Conservation (phyloP, 2,329 filamentous ascomycete species). For the Aspergillus sp. region DNA sequence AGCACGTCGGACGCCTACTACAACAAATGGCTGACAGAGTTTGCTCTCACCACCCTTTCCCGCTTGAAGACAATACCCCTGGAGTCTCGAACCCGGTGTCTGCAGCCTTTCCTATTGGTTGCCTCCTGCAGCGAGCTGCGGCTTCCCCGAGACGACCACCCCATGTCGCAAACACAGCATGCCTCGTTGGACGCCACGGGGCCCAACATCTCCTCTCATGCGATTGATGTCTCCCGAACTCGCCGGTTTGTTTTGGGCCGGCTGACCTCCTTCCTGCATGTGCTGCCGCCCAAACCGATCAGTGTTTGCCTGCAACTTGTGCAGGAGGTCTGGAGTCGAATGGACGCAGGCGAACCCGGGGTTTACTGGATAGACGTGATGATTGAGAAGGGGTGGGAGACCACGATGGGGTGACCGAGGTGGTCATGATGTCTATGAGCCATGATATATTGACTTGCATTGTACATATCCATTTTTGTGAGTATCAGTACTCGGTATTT, state of each 20-base stretch:
- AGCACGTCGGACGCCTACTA: constrained; percentile 23
- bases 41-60: constrained; percentile 52
- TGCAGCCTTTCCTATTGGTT: constrained; percentile 55
- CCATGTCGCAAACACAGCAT: not conserved
- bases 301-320: constrained; percentile 51
- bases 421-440: no score
- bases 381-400: constrained; percentile 58
- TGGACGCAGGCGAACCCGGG: constrained; percentile 47
- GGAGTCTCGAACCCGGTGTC: constrained; percentile 53
- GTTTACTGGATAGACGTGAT: constrained; percentile 58
- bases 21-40: constrained; percentile 48
- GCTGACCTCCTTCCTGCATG: constrained; percentile 46
- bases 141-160: constrained; percentile 33
- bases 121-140: constrained; percentile 52
- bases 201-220: constrained; percentile 32
- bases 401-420: constrained; percentile 47
- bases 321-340: constrained; percentile 52
- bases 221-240: constrained; percentile 48
- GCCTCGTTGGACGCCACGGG: constrained; percentile 9
- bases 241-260: constrained; percentile 51
- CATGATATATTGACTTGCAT: no score
- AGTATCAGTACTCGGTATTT: not conserved
- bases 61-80: constrained; percentile 51
- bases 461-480: no score
- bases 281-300: constrained; percentile 53